These are phyloP conservation scores for Cyclotella cryptica DNA, from an alignment of 108 stramenopile genomes.

Conservation along the genomic window DNA sequence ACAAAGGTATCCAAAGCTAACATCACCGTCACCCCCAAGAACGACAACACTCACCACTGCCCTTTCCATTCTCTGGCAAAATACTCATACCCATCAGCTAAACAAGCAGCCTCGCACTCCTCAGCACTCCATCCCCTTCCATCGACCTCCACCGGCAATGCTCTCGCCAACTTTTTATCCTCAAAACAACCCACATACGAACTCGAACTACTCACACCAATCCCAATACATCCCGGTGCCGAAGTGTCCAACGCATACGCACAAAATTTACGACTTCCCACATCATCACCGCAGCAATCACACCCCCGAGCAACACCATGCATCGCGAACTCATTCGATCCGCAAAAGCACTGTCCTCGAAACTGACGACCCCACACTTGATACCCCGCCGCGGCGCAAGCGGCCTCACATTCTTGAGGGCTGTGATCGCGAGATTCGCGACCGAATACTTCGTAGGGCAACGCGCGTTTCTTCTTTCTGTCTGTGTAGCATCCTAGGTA, in stretches of 20 bases:
- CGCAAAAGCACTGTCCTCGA: slow-evolving; percentile 40
- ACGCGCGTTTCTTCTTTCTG: slow-evolving; percentile 20
- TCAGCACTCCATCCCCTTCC: not conserved
- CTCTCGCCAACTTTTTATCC: slow-evolving; percentile 6
- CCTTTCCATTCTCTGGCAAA: slow-evolving; percentile 19
- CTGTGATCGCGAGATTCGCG: slow-evolving; percentile 6
- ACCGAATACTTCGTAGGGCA: slow-evolving; percentile 22
- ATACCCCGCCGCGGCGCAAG: slow-evolving; percentile 21
- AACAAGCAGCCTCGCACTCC: slow-evolving; percentile 16
- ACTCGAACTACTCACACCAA: not conserved
- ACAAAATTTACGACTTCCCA: slow-evolving; percentile 27
- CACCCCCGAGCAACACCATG: slow-evolving; percentile 21
- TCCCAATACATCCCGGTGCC: slow-evolving; percentile 21
- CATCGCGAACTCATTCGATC: slow-evolving; percentile 12
- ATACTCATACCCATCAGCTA: not conserved
- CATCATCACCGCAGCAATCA: slow-evolving; percentile 36
- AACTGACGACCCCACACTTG: slow-evolving; percentile 21
- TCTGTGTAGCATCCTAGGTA: slow-evolving; percentile 24
- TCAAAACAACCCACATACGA: slow-evolving; percentile 12
- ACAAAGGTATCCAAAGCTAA: too few species aligned
- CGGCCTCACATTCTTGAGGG: slow-evolving; percentile 13
- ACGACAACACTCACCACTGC: slow-evolving; percentile 4
- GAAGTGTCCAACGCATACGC: slow-evolving; percentile 2
- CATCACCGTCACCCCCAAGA: not conserved
- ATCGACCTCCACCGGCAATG: slow-evolving; percentile 7